Evolutionary conservation across 2,329 filamentous ascomycete species (phyloP).

Genomic region (Phaeosphaeriaceae sp.): DNA sequence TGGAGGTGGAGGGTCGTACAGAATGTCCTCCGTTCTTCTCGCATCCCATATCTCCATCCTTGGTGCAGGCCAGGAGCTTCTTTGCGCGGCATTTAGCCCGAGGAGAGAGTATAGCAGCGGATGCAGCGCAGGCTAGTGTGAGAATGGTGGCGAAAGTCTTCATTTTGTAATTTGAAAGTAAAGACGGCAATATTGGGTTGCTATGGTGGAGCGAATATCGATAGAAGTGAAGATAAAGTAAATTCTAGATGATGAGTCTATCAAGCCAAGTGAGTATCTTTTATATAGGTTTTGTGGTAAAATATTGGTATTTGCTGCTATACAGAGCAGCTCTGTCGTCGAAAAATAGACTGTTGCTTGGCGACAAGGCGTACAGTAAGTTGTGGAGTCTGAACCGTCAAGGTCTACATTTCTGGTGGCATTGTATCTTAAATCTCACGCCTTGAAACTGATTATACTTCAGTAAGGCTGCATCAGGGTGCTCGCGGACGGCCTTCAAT

Average conservation of each 20-base stretch:
- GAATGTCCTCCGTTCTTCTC: not conserved
- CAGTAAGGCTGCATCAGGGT: not conserved
- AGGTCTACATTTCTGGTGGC: not conserved
- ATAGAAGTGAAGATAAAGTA: not conserved
- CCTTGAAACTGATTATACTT: not conserved
- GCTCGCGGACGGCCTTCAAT: no score
- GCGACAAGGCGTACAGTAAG: not conserved
- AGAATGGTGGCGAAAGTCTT: not conserved
- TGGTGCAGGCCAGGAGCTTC: not conserved
- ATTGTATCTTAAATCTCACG: not conserved
- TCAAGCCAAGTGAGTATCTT: not conserved
- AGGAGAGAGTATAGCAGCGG: not conserved
- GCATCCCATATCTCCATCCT: not conserved
- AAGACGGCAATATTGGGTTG: not conserved
- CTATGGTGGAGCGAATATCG: not conserved
- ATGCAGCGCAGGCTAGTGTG: not conserved
- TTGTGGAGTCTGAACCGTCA: not conserved
- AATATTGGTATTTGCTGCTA: not conserved
- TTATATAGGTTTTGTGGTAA: not conserved
- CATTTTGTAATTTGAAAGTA: not conserved
- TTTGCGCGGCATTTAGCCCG: not conserved
- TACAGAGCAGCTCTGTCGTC: not conserved
- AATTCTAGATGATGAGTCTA: not conserved
- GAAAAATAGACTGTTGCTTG: not conserved
- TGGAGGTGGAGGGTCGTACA: not conserved